Percentiles rank a stretch among this genome's conserved stretches.
These are phyloP conservation scores for Pythium graminicola DNA, from an alignment of 352 stramenopile genomes.

Conservation along the genomic window DNA sequence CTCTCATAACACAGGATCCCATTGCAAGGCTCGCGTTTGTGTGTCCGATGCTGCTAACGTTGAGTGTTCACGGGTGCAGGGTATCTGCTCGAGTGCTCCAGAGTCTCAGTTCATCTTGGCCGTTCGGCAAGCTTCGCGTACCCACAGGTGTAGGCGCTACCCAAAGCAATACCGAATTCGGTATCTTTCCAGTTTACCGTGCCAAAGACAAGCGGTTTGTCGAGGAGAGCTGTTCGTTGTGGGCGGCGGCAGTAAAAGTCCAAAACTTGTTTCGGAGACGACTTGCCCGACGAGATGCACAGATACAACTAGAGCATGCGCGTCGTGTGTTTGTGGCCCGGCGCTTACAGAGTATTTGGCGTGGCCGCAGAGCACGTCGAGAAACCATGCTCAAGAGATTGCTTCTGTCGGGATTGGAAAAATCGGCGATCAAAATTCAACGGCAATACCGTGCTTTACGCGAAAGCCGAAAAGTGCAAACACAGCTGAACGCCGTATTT, in stretches of 20 bases:
- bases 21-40: slow-evolving; percentile 50
- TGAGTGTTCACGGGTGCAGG: slow-evolving; percentile 61
- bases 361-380: slow-evolving; percentile 41
- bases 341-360: slow-evolving; percentile 62
- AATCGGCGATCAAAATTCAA: slow-evolving; percentile 58
- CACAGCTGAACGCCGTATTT: slow-evolving; percentile 32
- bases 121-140: slow-evolving; percentile 44
- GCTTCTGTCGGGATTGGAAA: slow-evolving; percentile 37
- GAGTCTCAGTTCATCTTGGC: slow-evolving; percentile 62
- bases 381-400: slow-evolving; percentile 41
- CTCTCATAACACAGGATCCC: slow-evolving; percentile 54
- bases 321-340: slow-evolving; percentile 37
- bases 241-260: slow-evolving; percentile 46
- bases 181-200: slow-evolving; percentile 59
- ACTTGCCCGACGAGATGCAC: slow-evolving; percentile 28
- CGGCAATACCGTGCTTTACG: slow-evolving; percentile 48
- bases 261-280: slow-evolving; percentile 59
- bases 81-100: slow-evolving; percentile 53
- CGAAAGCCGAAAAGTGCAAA: slow-evolving; percentile 25
- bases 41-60: slow-evolving; percentile 60
- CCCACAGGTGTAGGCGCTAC: slow-evolving; percentile 19
- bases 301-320: slow-evolving; percentile 32
- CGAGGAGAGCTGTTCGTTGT: slow-evolving; percentile 45
- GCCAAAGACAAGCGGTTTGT: slow-evolving; percentile 63
- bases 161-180: slow-evolving; percentile 29